phyloP scores from a whole-genome alignment of 306 rosid species.

The Medicago lupulina region DNA sequence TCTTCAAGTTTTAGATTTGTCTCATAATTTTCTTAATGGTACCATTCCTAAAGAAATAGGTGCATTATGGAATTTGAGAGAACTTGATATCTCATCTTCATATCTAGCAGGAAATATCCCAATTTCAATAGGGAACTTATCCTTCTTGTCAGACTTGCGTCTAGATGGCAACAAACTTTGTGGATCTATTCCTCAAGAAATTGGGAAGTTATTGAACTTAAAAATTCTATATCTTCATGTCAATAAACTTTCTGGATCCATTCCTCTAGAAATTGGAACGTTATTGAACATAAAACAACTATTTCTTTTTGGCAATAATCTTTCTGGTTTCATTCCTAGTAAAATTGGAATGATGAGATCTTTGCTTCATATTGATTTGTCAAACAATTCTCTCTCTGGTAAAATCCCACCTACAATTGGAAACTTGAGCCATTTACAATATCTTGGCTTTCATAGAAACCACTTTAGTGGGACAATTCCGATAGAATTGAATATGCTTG shows the following conservation, averaged over 20 bases:
- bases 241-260: too few relatives aligned
- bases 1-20: neutral
- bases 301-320: neutral
- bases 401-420: neutral
- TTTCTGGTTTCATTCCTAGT: neutral
- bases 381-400: neutral
- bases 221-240: too few relatives aligned
- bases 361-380: neutral
- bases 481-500: neutral
- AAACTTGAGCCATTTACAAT: neutral
- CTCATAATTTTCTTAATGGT: neutral
- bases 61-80: neutral
- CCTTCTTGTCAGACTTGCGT: neutral
- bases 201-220: too few relatives aligned
- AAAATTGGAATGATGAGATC: neutral
- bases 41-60: slow-evolving; percentile 4
- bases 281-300: neutral
- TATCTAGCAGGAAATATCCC: neutral
- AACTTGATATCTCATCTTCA: neutral
- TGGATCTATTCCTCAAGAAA: too few relatives aligned
- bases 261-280: neutral
- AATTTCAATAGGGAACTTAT: neutral
- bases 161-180: too few relatives aligned
- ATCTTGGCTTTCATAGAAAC: neutral
- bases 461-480: neutral